Percentiles rank a stretch among this genome's conserved stretches.
Evolutionary conservation across 306 rosid species (phyloP).

Genomic region (Corylus heterophylla): DNA sequence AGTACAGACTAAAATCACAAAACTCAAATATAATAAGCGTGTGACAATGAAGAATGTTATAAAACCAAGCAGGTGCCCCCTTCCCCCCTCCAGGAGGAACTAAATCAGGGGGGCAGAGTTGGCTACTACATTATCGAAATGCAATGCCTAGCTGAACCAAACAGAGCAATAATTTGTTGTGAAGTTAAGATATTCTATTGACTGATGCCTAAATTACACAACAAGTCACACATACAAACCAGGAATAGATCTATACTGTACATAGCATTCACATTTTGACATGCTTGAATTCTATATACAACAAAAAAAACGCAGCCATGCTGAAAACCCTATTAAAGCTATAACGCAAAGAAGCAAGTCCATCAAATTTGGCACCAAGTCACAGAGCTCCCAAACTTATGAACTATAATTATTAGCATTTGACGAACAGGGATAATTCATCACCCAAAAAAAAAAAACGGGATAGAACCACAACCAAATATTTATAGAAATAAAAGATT

Average conservation of each 20-base stretch:
- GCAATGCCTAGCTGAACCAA: background rate
- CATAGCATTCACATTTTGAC: background rate
- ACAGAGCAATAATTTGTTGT: background rate
- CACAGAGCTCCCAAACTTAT: background rate
- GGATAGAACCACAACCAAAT: too few relatives aligned
- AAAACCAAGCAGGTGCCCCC: background rate
- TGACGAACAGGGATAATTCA: background rate
- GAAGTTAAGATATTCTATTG: background rate
- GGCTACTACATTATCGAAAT: background rate
- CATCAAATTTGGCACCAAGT: background rate
- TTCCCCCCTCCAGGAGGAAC: background rate
- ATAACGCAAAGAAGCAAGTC: background rate
- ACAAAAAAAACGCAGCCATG: background rate
- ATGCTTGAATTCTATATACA: conserved; percentile 2
- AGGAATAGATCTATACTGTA: background rate
- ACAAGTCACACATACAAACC: background rate
- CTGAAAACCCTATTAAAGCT: background rate
- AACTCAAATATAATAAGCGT: background rate
- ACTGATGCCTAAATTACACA: background rate
- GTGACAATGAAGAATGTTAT: background rate
- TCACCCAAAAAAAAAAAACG: too few relatives aligned
- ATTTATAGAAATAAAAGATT: background rate
- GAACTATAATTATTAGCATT: background rate
- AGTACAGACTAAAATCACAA: too few relatives aligned
- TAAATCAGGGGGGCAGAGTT: too few relatives aligned